Conservation (phyloP, 2,329 filamentous ascomycete species). For the Colletotrichum sojae region DNA sequence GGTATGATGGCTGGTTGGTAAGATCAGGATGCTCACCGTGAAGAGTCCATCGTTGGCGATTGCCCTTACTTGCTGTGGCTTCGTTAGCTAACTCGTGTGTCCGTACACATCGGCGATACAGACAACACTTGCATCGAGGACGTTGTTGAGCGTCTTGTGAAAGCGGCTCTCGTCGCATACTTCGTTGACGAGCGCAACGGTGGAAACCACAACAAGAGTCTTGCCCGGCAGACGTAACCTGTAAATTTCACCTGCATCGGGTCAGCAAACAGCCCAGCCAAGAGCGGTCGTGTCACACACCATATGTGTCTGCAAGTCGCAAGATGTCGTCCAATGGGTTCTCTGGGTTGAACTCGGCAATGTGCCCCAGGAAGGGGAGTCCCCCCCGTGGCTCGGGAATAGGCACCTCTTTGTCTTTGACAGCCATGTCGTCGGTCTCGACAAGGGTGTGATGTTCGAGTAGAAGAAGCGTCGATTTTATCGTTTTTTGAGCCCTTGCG, state of each 20-base stretch:
- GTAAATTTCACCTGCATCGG: conserved; percentile 68
- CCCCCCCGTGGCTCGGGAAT: conserved; percentile 68
- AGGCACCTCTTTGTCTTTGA: conserved; percentile 27
- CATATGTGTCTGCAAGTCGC: conserved; percentile 75
- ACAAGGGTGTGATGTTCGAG: too few relatives aligned
- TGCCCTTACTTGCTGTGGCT: conserved; percentile 66
- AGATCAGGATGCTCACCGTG: conserved; percentile 30
- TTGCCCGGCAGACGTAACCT: conserved; percentile 64
- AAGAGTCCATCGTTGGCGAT: conserved; percentile 60
- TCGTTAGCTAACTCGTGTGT: background rate
- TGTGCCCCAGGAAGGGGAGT: conserved; percentile 76
- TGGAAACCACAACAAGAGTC: conserved; percentile 65
- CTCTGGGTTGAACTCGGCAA: conserved; percentile 73
- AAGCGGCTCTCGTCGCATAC: conserved; percentile 78
- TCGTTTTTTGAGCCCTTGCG: too few relatives aligned
- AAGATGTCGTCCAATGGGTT: conserved; percentile 68
- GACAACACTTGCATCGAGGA: conserved; percentile 50
- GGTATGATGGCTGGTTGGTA: background rate
- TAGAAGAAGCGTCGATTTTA: too few relatives aligned
- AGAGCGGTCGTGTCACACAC: conserved; percentile 54
- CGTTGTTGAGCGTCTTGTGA: conserved; percentile 66
- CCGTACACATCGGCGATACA: background rate
- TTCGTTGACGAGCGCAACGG: conserved; percentile 72
- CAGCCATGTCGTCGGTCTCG: conserved; percentile 44
- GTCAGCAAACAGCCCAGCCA: background rate